A percentile compares a stretch with the other conserved stretches of the same genome.
Conservation (phyloP, 2,329 filamentous ascomycete species). For the Aspergillus puulaauensis region DNA sequence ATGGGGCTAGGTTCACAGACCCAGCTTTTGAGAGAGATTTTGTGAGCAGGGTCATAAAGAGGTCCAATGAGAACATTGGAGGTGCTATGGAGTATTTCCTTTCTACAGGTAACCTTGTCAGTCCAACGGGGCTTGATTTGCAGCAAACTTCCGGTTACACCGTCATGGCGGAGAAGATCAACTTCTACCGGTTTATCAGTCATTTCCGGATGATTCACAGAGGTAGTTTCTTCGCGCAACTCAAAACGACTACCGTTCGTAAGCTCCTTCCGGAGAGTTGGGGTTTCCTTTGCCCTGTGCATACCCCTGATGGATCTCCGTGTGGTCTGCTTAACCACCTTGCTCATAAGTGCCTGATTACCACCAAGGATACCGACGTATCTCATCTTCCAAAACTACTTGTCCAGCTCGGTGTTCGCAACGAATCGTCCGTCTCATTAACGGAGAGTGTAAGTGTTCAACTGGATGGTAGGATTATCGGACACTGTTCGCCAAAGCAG, state of each 20-base stretch:
- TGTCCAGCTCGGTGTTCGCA: constrained; percentile 74
- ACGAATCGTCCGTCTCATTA: constrained; percentile 72
- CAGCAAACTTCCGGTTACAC: constrained; percentile 95
- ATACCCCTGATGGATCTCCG: constrained; percentile 93
- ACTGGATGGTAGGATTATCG: constrained; percentile 84
- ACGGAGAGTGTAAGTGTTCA: constrained; percentile 86
- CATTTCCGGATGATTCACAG: constrained; percentile 99
- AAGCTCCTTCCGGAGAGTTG: constrained; percentile 95
- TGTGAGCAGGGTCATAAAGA: constrained; percentile 71
- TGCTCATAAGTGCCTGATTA: constrained; percentile 89
- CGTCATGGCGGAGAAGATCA: constrained; percentile 97
- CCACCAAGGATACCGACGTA: constrained; percentile 72
- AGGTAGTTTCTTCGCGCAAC: constrained; percentile 96
- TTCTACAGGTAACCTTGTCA: constrained; percentile 90
- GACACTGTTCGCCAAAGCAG: constrained; percentile 84
- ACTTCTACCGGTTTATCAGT: constrained; percentile 96
- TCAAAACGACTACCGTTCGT: constrained; percentile 95
- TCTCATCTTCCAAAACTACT: constrained; percentile 73
- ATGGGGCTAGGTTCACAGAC: constrained; percentile 65
- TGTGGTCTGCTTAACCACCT: constrained; percentile 95
- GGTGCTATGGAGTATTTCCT: constrained; percentile 90
- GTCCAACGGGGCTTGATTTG: constrained; percentile 86
- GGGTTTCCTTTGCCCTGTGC: constrained; percentile 96
- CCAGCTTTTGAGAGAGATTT: constrained; percentile 79
- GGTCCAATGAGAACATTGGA: constrained; percentile 85